Base-by-base conservation (phyloP, 1,284 basidiomycete genomes). In the Singerocomus inundabilis region DNA sequence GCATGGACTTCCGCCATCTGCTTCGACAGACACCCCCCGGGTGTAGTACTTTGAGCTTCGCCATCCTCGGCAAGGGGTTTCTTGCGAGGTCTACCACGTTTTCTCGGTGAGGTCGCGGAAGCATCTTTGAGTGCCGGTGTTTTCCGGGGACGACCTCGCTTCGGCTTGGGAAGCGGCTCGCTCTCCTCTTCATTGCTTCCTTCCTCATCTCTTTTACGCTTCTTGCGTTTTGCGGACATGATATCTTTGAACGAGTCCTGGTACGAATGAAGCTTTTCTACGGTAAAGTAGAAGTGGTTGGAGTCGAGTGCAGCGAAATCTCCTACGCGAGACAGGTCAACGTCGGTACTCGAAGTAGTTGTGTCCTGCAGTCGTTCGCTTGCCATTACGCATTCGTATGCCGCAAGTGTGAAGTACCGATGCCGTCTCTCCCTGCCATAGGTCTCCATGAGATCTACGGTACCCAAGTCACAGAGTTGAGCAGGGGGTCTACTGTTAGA, bases 391-490 rank as follows among this genome's bases (percentile, higher is more conserved):
- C 70, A 65, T 25, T 69, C 74, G 64, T 84, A 89, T 34, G 80
- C 76, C 2, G 76, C 73, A 46, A 84, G 63, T 1, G 87, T 90
- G 69, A 82, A 91, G 65, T 88, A 91, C 54, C 88, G 77, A 66
- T 88, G 82, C 16, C 88, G 81, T 30, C 88, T 83, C 70, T 93
- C 88, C 38, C 91, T 81, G 5, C 90, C 90, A 57, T 77, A 75
- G 1, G 80, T 88, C 64, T 93, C 91, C 72, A 84, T 80, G 25
- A 89, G 63, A 41, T 81, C 80, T 15, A 79, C 76, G 44, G 88
- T 77, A 28, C 80, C 78, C 37, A 88, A 71, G 66, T 93, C 88
- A 40, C 72, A 72, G 5, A 92, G 76, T 63, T 91, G 87, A 12
- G 78, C 49, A 3, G 88, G 87, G 16, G 84, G 85, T 7, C 73